Base-by-base conservation (phyloP, 345 rosid genomes). In the Salix purpurea region DNA sequence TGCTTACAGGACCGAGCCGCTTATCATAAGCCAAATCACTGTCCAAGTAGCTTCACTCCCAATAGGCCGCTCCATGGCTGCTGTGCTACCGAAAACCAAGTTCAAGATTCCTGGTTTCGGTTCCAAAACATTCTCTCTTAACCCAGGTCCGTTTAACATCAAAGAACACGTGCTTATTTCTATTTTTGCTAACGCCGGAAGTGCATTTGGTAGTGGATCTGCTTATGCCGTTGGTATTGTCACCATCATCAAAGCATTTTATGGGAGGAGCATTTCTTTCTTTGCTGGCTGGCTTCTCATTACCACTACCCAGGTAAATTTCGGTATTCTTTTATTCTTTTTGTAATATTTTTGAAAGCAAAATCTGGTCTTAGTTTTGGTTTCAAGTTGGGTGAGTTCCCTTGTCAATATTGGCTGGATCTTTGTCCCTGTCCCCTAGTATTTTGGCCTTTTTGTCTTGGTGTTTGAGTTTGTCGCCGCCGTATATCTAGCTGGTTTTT, bases 111-210 rank as follows among this genome's bases (percentile, higher is more conserved):
- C 89, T 0, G 93, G 90, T 3, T 74, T 81, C 7, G 98, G 96
- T 58, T 83, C 88, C 4, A 82, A 61, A 60, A n/a, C 26, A 72
- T 89, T 90, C 67, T 89, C 98, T 19, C 77, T 94, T 54, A 94
- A 94, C 84, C 92, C 94, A 10, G 97, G 96, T 4, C 90, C 96
- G 26, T 94, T 94, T 79, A 94, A 94, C 82, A 85, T 90, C 86
- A 94, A 94, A 73, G 97, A 94, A 69, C 96, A 92, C 74, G 97
- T 94, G 7, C 86, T 94, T 34, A 94, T 94, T 10, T 83, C 93
- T 0, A 89, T 94, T 6, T 94, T 94, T 65, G 97, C 97, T 1
- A 94, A 92, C 32, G 98, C 97, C 18, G 98, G 98, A 13, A 87
- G 87, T 70, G 98, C 95, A 2, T 94, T 94, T 78, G 96, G 97